phyloP scores from a whole-genome alignment of 345 rosid species.

The Lepidium sativum region DNA sequence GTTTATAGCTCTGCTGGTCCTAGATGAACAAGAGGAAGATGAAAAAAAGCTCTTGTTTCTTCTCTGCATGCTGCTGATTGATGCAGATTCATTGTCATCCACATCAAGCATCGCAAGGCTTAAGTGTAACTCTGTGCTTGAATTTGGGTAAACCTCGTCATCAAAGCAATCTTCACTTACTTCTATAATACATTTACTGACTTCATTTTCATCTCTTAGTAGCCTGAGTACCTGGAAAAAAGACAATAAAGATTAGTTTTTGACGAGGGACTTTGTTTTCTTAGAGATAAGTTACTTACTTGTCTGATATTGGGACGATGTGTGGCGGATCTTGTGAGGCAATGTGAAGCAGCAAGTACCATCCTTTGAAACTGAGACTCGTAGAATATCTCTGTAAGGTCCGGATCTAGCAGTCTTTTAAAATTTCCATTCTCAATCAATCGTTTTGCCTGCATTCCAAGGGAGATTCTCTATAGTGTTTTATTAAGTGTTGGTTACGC shows the following conservation, averaged over 20 bases:
- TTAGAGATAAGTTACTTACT: not conserved
- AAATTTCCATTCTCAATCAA: constrained; percentile 45
- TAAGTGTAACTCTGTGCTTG: constrained; percentile 42
- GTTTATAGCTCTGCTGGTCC: constrained; percentile 45
- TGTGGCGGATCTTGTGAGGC: constrained; percentile 58
- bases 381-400: constrained; percentile 32
- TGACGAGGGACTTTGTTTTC: not conserved
- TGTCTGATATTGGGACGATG: constrained; percentile 58
- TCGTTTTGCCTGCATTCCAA: constrained; percentile 60
- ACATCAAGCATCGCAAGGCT: constrained; percentile 61
- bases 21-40: constrained; percentile 28
- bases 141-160: constrained; percentile 75
- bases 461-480: not conserved
- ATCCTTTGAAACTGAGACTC: constrained; percentile 54
- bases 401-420: constrained; percentile 48
- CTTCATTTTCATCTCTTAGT: constrained; percentile 40
- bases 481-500: not conserved
- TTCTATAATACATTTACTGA: constrained; percentile 20
- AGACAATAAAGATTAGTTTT: not conserved
- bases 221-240: constrained; percentile 54
- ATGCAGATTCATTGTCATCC: constrained; percentile 43
- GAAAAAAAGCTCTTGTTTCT: constrained; percentile 23
- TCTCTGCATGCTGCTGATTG: constrained; percentile 51
- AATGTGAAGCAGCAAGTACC: constrained; percentile 71
- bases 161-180: constrained; percentile 39